Conservation (phyloP, 2,329 filamentous ascomycete genomes). For the Raffaelea ambrosiae region DNA sequence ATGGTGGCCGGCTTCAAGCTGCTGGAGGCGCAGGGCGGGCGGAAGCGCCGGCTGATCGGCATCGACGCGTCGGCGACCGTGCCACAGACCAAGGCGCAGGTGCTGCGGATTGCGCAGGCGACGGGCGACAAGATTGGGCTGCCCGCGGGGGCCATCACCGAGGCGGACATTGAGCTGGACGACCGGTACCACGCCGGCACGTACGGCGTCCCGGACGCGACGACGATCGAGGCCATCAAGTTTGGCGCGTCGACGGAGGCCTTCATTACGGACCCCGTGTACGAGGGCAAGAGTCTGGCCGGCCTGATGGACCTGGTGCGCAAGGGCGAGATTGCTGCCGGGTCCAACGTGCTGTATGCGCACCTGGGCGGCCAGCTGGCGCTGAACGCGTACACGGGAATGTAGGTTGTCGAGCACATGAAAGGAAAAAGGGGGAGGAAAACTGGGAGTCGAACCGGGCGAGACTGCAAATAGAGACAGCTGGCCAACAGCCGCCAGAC, state of each 20-base stretch:
- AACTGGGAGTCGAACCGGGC: too few relatives aligned
- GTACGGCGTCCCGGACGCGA: conserved; percentile 59
- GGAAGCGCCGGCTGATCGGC: conserved; percentile 49
- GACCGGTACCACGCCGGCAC: conserved; percentile 56
- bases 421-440: background rate
- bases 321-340: conserved; percentile 47
- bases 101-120: conserved; percentile 55
- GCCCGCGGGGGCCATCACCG: conserved; percentile 48
- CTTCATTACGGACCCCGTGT: conserved; percentile 68
- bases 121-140: conserved; percentile 58
- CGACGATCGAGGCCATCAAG: conserved; percentile 59
- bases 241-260: conserved; percentile 61
- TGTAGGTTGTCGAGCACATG: conserved; percentile 14
- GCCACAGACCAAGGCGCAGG: conserved; percentile 54
- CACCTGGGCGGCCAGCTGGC: conserved; percentile 64
- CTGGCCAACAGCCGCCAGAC: too few relatives aligned
- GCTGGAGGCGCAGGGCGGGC: conserved; percentile 36
- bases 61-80: conserved; percentile 57
- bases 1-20: conserved; percentile 68
- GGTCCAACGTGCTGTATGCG: conserved; percentile 62
- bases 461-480: too few relatives aligned
- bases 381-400: conserved; percentile 55
- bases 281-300: conserved; percentile 67
- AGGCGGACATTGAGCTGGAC: conserved; percentile 54
- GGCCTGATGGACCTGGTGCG: conserved; percentile 62